Base-by-base conservation (phyloP, 1,284 basidiomycete genomes). In the Ustilago bromivora region DNA sequence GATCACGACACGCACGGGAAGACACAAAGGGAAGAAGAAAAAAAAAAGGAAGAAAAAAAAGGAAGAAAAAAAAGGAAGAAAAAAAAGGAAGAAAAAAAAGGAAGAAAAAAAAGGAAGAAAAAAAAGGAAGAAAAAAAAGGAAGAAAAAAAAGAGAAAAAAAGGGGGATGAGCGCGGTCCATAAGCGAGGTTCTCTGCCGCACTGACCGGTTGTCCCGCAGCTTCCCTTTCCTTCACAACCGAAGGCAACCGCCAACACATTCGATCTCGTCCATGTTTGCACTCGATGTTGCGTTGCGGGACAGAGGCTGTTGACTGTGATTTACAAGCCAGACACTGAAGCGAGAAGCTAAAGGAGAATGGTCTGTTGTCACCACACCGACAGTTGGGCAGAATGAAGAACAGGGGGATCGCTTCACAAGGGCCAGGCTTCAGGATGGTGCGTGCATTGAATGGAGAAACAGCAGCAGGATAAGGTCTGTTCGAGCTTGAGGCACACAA, bases 1-100 rank as follows among this genome's bases (percentile, higher is more conserved):
- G 53, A 55, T 55, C 53, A 55, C 53, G 35, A 35, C 53, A 55
- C 53, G 53, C 53, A 55, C 53, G 53, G 35, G 53, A 55, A 36
- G 34, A 31, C 23, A 28, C 23, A 28, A 28, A 28, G 23, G 23
- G 23, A 28, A 28, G 23, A 28, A 23, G 23, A 28, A 3, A 3
- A 28, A 3, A 28, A 28, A 28, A 3, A 23, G 2, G 2, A 23
- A 23, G 0, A 2, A 2, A 23, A 2, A 23, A 23, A 23, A 23
- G 2, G 2, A 2, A 23, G 2, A 23, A 2, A 23, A 23, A 2
- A 23, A 23, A 2, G 2, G 2, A 23, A 2, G 2, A 23, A 23
- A 23, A 23, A 23, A 2, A 2, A 23, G 0, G 2, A 23, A 23
- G 2, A 3, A 23, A 23, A 23, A 23, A 23, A 3, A 23, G 2